Evolutionary conservation across 1,139 yeast species (phyloP).

Genomic region (Kurtzmaniella quercitrusa): DNA sequence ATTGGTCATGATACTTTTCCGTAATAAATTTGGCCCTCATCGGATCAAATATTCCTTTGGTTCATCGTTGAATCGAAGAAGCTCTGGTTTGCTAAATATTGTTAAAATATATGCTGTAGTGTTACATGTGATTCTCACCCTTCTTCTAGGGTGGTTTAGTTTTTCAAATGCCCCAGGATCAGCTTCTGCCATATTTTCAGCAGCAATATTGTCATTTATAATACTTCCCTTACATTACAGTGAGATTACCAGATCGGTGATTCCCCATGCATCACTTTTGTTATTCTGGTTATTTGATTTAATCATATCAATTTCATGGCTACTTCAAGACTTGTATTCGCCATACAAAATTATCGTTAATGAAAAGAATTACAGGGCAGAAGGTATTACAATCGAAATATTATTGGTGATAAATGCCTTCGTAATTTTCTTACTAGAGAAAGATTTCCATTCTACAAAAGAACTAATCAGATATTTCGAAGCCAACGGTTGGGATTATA

Average conservation of each 20-base stretch:
- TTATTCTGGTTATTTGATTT: slow-evolving; percentile 28
- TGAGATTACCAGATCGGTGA: slow-evolving; percentile 27
- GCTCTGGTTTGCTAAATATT: slow-evolving; percentile 25
- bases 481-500: slow-evolving; percentile 27
- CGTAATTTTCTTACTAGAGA: slow-evolving; percentile 34
- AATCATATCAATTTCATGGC: slow-evolving; percentile 8
- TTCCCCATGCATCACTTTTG: slow-evolving; percentile 25
- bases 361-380: slow-evolving; percentile 11
- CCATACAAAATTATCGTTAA: slow-evolving; percentile 22
- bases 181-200: slow-evolving; percentile 10
- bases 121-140: slow-evolving; percentile 17
- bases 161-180: slow-evolving; percentile 7
- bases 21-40: slow-evolving; percentile 24
- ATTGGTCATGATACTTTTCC: slow-evolving; percentile 12
- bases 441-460: slow-evolving; percentile 38
- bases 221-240: slow-evolving; percentile 28
- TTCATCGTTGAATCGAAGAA: slow-evolving; percentile 18
- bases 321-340: slow-evolving; percentile 28
- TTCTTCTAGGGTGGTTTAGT: slow-evolving; percentile 15
- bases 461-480: slow-evolving; percentile 39
- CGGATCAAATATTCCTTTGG: slow-evolving; percentile 29
- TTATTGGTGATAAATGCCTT: slow-evolving; percentile 22
- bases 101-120: slow-evolving; percentile 20
- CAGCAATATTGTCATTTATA: slow-evolving; percentile 11
- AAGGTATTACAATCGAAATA: slow-evolving; percentile 16